Evolutionary conservation across 345 rosid genomes (phyloP).

Genomic region (Aethionema arabicum): DNA sequence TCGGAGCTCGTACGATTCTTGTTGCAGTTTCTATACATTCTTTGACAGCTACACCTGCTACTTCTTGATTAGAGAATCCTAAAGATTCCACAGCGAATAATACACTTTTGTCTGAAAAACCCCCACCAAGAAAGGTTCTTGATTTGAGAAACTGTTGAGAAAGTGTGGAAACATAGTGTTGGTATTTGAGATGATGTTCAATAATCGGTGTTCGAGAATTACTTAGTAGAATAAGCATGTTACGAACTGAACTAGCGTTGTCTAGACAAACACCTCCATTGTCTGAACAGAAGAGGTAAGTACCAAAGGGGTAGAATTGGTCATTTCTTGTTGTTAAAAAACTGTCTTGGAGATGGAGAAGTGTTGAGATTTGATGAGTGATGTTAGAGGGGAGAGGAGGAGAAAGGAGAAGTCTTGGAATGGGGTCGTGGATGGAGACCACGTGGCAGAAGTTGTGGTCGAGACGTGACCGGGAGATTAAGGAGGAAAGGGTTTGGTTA

Average conservation of each 20-base stretch:
- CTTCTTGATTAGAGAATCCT: slow-evolving; percentile 47
- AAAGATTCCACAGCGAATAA: slow-evolving; percentile 65
- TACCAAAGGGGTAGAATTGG: slow-evolving; percentile 70
- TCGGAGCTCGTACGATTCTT: slow-evolving; percentile 49
- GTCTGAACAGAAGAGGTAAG: slow-evolving; percentile 61
- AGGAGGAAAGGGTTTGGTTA: slow-evolving; percentile 56
- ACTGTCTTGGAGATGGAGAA: not conserved
- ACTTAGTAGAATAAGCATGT: slow-evolving; percentile 49
- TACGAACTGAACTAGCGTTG: slow-evolving; percentile 49
- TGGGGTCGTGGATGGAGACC: slow-evolving; percentile 51
- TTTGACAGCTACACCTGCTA: slow-evolving; percentile 33
- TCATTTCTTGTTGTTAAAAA: slow-evolving; percentile 11
- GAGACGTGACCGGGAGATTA: slow-evolving; percentile 58
- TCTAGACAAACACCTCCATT: slow-evolving; percentile 78
- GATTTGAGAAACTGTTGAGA: slow-evolving; percentile 44
- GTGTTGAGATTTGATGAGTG: slow-evolving; percentile 24
- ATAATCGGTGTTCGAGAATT: slow-evolving; percentile 36
- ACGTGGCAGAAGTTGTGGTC: slow-evolving; percentile 71
- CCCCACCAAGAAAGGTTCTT: slow-evolving; percentile 39
- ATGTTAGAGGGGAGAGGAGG: slow-evolving; percentile 31
- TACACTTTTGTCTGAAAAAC: slow-evolving; percentile 50
- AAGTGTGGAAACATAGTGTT: slow-evolving; percentile 43
- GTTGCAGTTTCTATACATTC: slow-evolving; percentile 51
- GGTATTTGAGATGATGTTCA: slow-evolving; percentile 66
- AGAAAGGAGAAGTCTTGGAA: slow-evolving; percentile 52